Base-by-base conservation (phyloP, 1,284 basidiomycete genomes). In the Naganishia albida region DNA sequence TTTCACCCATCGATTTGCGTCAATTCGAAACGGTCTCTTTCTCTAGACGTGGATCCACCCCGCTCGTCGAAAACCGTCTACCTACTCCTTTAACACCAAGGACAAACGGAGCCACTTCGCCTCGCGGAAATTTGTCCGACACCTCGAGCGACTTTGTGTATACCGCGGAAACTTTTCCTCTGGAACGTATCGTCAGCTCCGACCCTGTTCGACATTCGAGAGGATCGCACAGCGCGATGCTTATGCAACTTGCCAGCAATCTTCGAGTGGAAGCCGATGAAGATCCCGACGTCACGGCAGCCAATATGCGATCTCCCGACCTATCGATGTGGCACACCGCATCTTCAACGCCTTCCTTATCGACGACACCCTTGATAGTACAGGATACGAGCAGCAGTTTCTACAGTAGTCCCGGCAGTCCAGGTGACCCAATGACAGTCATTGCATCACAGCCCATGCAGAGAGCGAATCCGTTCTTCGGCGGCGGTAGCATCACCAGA, bases 161-260 rank as follows among this genome's bases (percentile, higher is more conserved):
- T 15, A 43, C 42, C 3, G 42, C 46, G 7, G 46, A 48, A 20
- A 25, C 20, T 8, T 48, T 48, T 15, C 46, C 46, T 20, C 46
- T 48, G 20, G n/a, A 48, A 25, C 46, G 23, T 20, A 8, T 48
- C 20, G 18, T 10, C 10, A 48, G 46, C n/a, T 13, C 2, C 1
- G 20, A 48, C 4, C 25, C 46, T 23, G 20, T 34, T 20, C 26
- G 34, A 20, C 51, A 38, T n/a, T 53, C 51, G 3, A 38, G 28
- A 38, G 30, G 34, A 53, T 53, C 51, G 8, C 16, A 38, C 15
- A 30, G 51, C 16, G 39, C 39, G 51, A 53, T 53, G 15, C n/a
- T n/a, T 3, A 8, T 20, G 28, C 51, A 53, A 12, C n/a, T 53
- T 28, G 51, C 51, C 18, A 53, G 51, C 51, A 53, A 53, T 39